Evolutionary conservation across 148 eudicot species (phyloP).

Genomic region (Vaccinium corymbosum): DNA sequence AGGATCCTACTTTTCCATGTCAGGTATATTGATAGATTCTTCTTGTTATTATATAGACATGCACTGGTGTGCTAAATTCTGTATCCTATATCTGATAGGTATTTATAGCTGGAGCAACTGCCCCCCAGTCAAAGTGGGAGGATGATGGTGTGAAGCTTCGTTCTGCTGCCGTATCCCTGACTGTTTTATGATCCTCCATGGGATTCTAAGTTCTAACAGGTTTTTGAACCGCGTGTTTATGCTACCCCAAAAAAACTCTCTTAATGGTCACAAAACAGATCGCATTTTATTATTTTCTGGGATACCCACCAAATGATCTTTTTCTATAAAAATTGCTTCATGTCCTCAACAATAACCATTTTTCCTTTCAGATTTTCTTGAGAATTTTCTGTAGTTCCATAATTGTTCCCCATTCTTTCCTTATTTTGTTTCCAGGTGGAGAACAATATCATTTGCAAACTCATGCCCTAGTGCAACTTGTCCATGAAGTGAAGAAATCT

Average conservation of each 20-base stretch:
- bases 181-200: constrained; percentile 37
- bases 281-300: neutral
- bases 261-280: neutral
- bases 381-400: neutral
- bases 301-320: neutral
- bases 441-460: neutral
- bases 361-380: neutral
- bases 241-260: neutral
- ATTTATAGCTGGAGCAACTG: constrained; percentile 77
- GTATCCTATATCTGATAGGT: constrained; percentile 36
- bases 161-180: constrained; percentile 83
- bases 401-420: too few relatives aligned
- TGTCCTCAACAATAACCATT: neutral
- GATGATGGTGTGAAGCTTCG: constrained; percentile 88
- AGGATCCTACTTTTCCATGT: neutral
- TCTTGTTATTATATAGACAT: neutral
- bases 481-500: neutral
- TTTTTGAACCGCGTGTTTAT: neutral
- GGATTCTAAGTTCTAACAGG: constrained; percentile 15
- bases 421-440: neutral
- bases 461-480: neutral
- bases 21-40: neutral
- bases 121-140: constrained; percentile 72
- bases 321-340: neutral
- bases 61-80: neutral